These are phyloP conservation scores for Dispira parvispora DNA, from an alignment of 192 early-diverging fungal species.

Conservation along the genomic window DNA sequence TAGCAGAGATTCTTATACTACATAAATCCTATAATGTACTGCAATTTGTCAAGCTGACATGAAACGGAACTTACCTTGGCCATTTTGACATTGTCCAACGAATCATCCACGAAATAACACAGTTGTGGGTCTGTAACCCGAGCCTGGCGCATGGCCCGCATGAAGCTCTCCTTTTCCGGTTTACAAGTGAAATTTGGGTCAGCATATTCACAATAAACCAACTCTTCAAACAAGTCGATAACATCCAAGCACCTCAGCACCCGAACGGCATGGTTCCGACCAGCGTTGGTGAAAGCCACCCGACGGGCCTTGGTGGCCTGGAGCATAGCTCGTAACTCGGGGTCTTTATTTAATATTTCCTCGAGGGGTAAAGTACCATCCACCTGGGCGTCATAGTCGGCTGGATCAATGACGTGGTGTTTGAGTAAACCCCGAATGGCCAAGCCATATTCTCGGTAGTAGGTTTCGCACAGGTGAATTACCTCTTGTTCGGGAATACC, in stretches of 20 bases:
- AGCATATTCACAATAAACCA: conserved; percentile 58
- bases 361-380: conserved; percentile 51
- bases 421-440: conserved; percentile 48
- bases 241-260: conserved; percentile 43
- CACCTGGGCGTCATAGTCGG: conserved; percentile 45
- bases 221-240: conserved; percentile 53
- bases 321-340: conserved; percentile 43
- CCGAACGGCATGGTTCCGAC: conserved; percentile 43
- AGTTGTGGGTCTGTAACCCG: conserved; percentile 30
- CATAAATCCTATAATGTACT: no score
- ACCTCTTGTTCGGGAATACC: conserved; percentile 37
- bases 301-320: conserved; percentile 30
- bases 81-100: conserved; percentile 40
- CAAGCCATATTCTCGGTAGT: conserved; percentile 55
- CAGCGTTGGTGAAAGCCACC: conserved; percentile 73
- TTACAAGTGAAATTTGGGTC: conserved; percentile 57
- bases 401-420: conserved; percentile 49
- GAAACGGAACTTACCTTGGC: conserved; percentile 26
- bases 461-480: conserved; percentile 28
- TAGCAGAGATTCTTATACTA: no score
- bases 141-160: conserved; percentile 48
- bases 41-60: no score
- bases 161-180: conserved; percentile 26
- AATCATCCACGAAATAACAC: conserved; percentile 69
- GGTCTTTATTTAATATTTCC: conserved; percentile 37